Evolutionary conservation across 495 filamentous ascomycete species (phyloP).

Genomic region (Neurospora terricola): DNA sequence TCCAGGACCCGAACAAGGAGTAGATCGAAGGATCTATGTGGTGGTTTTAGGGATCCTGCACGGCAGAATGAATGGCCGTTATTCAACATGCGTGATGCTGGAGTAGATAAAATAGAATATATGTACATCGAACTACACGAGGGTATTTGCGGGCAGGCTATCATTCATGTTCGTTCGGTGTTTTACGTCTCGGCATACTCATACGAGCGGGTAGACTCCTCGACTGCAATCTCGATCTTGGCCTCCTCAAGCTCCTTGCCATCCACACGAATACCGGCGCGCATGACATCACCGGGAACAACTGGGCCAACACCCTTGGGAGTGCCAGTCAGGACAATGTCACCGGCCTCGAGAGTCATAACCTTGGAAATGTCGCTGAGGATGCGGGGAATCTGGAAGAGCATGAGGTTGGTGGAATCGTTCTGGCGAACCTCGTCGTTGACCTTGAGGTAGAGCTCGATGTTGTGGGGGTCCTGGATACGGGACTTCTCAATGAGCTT

Average conservation of each 20-base stretch:
- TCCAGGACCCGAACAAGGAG: slow-evolving; percentile 42
- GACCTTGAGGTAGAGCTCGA: slow-evolving; percentile 73
- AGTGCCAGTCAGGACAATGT: slow-evolving; percentile 89
- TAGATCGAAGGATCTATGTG: no score
- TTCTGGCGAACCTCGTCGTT: slow-evolving; percentile 63
- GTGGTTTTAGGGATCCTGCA: no score
- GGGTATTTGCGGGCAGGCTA: background rate
- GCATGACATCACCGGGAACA: slow-evolving; percentile 79
- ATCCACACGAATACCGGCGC: slow-evolving; percentile 66
- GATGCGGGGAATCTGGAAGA: slow-evolving; percentile 78
- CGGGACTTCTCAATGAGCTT: slow-evolving; percentile 62
- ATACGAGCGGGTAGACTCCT: slow-evolving; percentile 50
- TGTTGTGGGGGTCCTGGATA: slow-evolving; percentile 80
- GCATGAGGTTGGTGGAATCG: slow-evolving; percentile 86
- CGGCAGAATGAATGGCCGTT: no score
- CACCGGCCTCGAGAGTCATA: slow-evolving; percentile 88
- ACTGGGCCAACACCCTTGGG: slow-evolving; percentile 93
- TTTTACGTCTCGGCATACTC: slow-evolving; percentile 52
- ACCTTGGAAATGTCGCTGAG: slow-evolving; percentile 84
- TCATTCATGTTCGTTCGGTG: background rate
- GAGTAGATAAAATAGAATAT: background rate
- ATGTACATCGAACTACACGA: background rate
- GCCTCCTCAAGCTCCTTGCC: slow-evolving; percentile 83
- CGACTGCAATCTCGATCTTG: slow-evolving; percentile 71
- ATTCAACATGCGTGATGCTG: no score